Evolutionary conservation across 768 basidiomycete species (phyloP), one percentile per base, ranked within the genome.

Genomic region (Hypholoma fasciculare): DNA sequence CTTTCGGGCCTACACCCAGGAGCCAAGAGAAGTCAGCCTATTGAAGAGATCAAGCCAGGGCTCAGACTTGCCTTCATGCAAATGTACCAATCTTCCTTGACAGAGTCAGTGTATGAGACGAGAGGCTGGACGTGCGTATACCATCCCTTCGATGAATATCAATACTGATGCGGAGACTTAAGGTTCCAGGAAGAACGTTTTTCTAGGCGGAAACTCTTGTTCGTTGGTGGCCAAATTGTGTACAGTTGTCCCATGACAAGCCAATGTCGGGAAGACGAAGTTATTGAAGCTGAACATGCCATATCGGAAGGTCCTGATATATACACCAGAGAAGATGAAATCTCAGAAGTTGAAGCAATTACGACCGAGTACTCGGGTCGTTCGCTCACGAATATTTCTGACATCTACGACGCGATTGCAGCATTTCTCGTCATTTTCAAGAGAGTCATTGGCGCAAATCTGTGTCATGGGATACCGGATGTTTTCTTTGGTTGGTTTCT

Each of bases 381-480:
- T 19, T 53, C 57, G 7, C 34, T 58, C 16, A 58, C 43, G 27
- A 52, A 46, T 49, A 36, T 52, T 9, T 13, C 36, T 2, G 57
- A 58, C 43, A 53, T 58, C n/a, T 58, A 58, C 44, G n/a, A 58
- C n/a, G 52, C 57, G 8, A 52, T 58, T 30, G 57, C 50, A 7
- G 57, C 43, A 19, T 17, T 53, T n/a, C 44, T 52, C 2, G 23
- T 36, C 36, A 47, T 52, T 26, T 46, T 58, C 36, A 20, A 53
- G 26, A 52, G 57, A 26, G 44, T 16, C 14, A 19, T 58, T 12
- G 14, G 47, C 17, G 57, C 51, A 1, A 52, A 52, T 47, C 26
- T 58, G 7, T 52, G 43, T 19, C 57, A 58, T 16, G 57, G 57
- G 5, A 52, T 58, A 7, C 51, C 52, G 30, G 51, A 58, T 17